Base-by-base conservation (phyloP, 371 early-diverging fungal species). In the Zopfochytrium polystomum region DNA sequence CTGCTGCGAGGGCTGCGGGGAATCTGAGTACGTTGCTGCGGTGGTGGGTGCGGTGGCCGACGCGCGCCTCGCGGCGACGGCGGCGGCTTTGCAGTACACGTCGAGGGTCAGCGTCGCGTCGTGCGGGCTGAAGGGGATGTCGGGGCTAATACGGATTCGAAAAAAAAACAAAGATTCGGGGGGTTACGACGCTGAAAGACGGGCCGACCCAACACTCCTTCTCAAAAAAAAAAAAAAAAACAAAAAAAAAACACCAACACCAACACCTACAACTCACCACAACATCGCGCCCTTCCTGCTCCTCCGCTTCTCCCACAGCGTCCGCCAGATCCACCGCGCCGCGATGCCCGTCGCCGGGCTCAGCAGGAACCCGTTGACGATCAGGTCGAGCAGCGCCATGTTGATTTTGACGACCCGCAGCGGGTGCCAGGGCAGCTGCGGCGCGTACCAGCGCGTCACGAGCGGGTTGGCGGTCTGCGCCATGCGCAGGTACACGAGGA, bases 371-470 rank as follows among this genome's bases (percentile, higher is more conserved):
- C 55, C 54, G 20, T n/a, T n/a, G n/a, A 27, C 6, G 44, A 66
- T 26, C 32, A 56, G 62, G 13, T 48, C 53, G 13, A 66, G 22
- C 13, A 61, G 27, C n/a, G 67, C 71, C 1, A 20, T 11, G 44
- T 63, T 71, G 31, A 71, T 52, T 33, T 43, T 38, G 25, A 51
- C 25, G 15, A 70, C 63, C 15, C 64, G 54, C 2, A 18, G 5
- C 2, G 70, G 70, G 23, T 62, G 34, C n/a, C 58, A 42, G 4
- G 70, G 66, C 2, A 70, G 64, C 22, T 46, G 32, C 4, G 55
- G 63, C 13, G 55, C 23, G 2, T 25, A 6, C 2, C 30, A 30
- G 27, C 47, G 22, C 13, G 0, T 31, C 26, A 42, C 32, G 26
- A 27, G 56, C 33, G 52, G 51, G 45, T 43, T 58, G 18, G 56